Percentiles rank a stretch among this genome's conserved stretches.
Conservation (phyloP, 495 filamentous ascomycete species). For the Cercophora scortea region DNA sequence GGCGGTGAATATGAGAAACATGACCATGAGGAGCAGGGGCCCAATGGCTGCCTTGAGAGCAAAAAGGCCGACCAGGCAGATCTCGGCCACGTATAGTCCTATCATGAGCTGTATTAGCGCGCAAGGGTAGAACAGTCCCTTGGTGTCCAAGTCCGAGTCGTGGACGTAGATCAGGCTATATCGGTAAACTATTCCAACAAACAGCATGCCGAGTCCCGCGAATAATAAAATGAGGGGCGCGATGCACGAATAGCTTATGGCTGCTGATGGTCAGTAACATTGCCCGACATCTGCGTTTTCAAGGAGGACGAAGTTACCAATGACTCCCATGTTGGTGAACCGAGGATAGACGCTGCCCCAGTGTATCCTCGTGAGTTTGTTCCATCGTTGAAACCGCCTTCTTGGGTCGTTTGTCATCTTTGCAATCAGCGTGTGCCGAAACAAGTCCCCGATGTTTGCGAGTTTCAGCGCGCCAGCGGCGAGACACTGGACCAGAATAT, state of each 20-base stretch:
- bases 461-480: constrained; percentile 58
- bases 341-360: constrained; percentile 63
- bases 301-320: constrained; percentile 31
- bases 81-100: constrained; percentile 70
- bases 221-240: constrained; percentile 86
- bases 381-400: constrained; percentile 64
- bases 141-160: constrained; percentile 70
- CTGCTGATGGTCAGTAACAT: constrained; percentile 21
- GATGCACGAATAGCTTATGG: constrained; percentile 81
- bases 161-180: constrained; percentile 84
- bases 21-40: constrained; percentile 64
- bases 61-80: constrained; percentile 80
- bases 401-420: constrained; percentile 64
- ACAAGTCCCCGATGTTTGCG: constrained; percentile 44
- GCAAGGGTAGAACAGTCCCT: constrained; percentile 69
- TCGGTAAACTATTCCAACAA: constrained; percentile 77
- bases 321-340: constrained; percentile 71
- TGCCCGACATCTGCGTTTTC: not conserved
- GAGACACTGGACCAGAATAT: constrained; percentile 79
- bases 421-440: constrained; percentile 57
- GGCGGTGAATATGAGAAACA: constrained; percentile 62
- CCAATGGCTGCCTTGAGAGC: constrained; percentile 58
- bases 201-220: constrained; percentile 63
- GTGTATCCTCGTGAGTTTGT: constrained; percentile 51
- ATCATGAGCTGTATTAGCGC: constrained; percentile 77